Evolutionary conservation across 2,329 filamentous ascomycete genomes (phyloP).

Genomic region (Verticillium klebahnii): DNA sequence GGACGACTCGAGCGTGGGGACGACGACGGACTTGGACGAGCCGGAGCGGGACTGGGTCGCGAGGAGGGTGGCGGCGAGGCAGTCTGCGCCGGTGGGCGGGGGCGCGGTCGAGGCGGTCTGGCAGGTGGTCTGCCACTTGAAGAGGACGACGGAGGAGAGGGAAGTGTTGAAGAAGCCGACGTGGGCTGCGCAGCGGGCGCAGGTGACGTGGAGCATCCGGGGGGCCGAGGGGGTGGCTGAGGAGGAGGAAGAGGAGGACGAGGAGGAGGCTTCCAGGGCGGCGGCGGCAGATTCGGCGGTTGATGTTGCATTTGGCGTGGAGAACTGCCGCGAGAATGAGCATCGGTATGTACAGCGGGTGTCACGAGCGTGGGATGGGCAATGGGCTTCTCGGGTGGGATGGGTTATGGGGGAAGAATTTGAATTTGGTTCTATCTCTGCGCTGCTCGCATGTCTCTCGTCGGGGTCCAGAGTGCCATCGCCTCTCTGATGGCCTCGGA

Average conservation of each 20-base stretch:
- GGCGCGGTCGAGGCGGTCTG: constrained; percentile 16
- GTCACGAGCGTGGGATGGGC: not conserved
- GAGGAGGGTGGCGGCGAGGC: constrained; percentile 47
- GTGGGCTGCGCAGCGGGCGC: constrained; percentile 38
- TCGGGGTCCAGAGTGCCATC: constrained; percentile 42
- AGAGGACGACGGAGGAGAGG: constrained; percentile 42
- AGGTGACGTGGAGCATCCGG: constrained; percentile 36
- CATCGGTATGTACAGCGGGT: not conserved
- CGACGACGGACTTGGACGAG: constrained; percentile 51
- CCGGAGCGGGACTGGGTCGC: constrained; percentile 52
- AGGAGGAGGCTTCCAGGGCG: constrained; percentile 17
- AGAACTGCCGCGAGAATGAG: not conserved
- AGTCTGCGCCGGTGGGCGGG: constrained; percentile 40
- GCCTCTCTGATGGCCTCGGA: constrained; percentile 38
- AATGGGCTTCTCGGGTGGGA: no score
- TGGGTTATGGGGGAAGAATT: no score
- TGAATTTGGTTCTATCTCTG: constrained; percentile 3
- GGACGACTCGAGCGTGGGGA: constrained; percentile 25
- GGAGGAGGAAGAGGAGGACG: not conserved
- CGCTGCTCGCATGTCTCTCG: constrained; percentile 37
- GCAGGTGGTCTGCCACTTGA: constrained; percentile 54
- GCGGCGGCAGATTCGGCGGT: constrained; percentile 14
- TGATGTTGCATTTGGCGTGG: not conserved
- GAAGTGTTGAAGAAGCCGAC: constrained; percentile 44
- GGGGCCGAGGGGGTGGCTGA: constrained; percentile 1